A percentile compares a stretch with the other conserved stretches of the same genome.
Evolutionary conservation across 495 filamentous ascomycete genomes (phyloP).

Genomic region (Trypethelium eluteriae): DNA sequence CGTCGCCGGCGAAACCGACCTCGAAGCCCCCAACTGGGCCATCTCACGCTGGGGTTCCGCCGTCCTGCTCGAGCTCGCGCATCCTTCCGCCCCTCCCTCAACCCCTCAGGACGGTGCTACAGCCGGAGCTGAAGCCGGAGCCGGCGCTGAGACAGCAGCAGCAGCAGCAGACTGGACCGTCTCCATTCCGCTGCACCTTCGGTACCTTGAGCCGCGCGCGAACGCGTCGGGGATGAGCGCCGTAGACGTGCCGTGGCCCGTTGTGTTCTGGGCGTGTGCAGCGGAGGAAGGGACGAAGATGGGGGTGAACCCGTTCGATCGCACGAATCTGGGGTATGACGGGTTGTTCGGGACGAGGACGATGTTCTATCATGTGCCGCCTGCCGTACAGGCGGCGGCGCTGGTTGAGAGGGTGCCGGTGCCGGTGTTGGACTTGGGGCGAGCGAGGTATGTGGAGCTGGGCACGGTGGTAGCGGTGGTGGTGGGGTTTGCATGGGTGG

Average conservation of each 20-base stretch:
- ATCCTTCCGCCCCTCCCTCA: constrained; percentile 32
- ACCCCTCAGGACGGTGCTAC: neutral
- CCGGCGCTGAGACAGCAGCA: constrained; percentile 15
- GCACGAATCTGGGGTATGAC: constrained; percentile 77
- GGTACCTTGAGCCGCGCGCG: constrained; percentile 59
- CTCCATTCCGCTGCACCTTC: constrained; percentile 77
- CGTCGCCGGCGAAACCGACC: constrained; percentile 73
- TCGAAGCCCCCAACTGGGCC: constrained; percentile 85
- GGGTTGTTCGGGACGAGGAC: constrained; percentile 70
- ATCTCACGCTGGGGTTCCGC: constrained; percentile 70
- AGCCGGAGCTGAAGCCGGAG: too few species aligned
- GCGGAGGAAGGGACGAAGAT: constrained; percentile 65
- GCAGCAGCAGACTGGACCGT: constrained; percentile 50
- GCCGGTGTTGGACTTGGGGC: constrained; percentile 64
- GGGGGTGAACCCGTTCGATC: constrained; percentile 76
- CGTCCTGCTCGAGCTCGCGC: constrained; percentile 66
- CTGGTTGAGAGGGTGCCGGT: constrained; percentile 58
- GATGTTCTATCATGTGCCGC: constrained; percentile 78
- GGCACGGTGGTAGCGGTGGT: constrained; percentile 64
- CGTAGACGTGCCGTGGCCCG: constrained; percentile 58
- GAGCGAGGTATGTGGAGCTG: constrained; percentile 53
- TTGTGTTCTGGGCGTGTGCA: constrained; percentile 88
- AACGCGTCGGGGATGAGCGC: constrained; percentile 20
- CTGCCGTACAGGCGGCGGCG: constrained; percentile 30
- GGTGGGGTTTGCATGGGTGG: constrained; percentile 67